These are phyloP conservation scores for Pseudogymnoascus sp. DNA, from an alignment of 2,329 filamentous ascomycete genomes.

Conservation along the genomic window DNA sequence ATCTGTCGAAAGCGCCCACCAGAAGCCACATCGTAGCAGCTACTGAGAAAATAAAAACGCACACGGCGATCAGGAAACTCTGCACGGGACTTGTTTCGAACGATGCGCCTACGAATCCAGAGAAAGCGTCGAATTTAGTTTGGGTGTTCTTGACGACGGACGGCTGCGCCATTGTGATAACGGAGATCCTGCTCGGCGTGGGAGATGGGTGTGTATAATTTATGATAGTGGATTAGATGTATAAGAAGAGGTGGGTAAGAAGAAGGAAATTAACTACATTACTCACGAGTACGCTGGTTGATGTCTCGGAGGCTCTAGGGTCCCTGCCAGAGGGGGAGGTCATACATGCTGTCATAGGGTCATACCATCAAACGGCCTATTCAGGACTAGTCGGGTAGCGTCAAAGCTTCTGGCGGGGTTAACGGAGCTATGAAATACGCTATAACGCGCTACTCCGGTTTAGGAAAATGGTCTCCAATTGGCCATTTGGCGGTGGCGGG, in stretches of 20 bases:
- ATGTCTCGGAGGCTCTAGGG: not conserved
- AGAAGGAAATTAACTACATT: not conserved
- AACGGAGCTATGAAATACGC: not conserved
- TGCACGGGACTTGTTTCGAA: not conserved
- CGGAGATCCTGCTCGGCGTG: not conserved
- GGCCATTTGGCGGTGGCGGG: not conserved
- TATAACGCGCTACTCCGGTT: not conserved
- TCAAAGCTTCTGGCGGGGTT: not conserved
- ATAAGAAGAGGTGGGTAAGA: not conserved
- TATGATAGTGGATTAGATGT: not conserved
- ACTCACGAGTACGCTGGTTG: not conserved
- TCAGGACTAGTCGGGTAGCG: not conserved
- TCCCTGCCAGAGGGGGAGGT: not conserved
- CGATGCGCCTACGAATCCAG: not conserved
- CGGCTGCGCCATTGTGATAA: not conserved
- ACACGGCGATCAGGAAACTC: not conserved
- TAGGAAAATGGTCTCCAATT: conserved; percentile 10
- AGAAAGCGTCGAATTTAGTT: not conserved
- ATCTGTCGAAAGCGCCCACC: not conserved
- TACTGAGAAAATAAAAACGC: not conserved
- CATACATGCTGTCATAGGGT: not conserved
- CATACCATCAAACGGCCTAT: not conserved
- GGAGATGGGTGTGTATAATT: not conserved
- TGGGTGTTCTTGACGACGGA: not conserved
- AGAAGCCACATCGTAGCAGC: not conserved